Base-by-base conservation (phyloP, 441 rosid species). In the Pelargonium australe region DNA sequence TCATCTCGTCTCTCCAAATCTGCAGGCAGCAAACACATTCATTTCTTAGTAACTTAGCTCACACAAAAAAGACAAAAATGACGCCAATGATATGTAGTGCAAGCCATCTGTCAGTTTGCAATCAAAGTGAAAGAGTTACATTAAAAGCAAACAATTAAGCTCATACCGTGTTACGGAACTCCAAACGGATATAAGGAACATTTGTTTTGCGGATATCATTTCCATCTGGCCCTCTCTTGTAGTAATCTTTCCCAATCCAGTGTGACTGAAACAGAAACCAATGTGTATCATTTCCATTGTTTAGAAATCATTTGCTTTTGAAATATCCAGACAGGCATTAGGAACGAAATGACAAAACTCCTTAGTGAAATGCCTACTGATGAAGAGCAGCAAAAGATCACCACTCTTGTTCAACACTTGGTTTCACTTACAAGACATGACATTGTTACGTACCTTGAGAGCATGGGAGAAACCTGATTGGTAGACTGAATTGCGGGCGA, bases 391-490 rank as follows among this genome's bases (percentile, higher is more conserved):
- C 1, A 37, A 37, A 0, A 6, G 41, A 37, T 37, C 1, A 37
- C 41, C 0, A 37, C 41, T 37, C 41, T 37, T 1, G 41, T 37
- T 37, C 41, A 37, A 37, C 5, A 37, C 1, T 37, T 37, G 41
- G 41, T 37, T 37, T 5, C 43, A 40, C 43, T 40, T 55, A 8
- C 20, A 41, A 67, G 45, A 14, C 11, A 40, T 12, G 28, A 64
- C 10, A 65, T 58, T 11, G 28, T 25, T 2, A 5, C 63, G 49
- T 45, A 92, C 99, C 98, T 95, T 95, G 65, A 90, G 79, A 74
- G 95, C 99, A 85, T 95, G 97, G 5, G 98, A 95, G 84, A 95
- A 95, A 79, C 99, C 98, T 44, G 99, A 95, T 78, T 95, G 98
- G 75, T 81, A 87, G 62, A 95, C 99, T 23, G 99, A 95, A 81